These are phyloP conservation scores for Boletus rubroflammeus DNA, from an alignment of 768 basidiomycete genomes.

Conservation along the genomic window DNA sequence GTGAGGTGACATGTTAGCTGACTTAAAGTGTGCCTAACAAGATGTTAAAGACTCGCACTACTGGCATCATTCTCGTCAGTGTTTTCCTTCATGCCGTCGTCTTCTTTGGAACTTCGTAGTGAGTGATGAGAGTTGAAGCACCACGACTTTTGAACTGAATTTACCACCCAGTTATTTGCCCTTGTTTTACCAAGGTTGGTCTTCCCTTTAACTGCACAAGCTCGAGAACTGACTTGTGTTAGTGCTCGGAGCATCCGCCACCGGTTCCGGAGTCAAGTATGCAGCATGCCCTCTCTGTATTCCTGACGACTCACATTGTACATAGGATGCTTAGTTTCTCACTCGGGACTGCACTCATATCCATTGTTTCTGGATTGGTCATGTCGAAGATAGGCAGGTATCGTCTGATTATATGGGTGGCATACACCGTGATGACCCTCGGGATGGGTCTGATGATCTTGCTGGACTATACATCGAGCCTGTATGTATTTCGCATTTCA, in stretches of 20 bases:
- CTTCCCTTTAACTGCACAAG: background rate
- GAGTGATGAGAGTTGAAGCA: background rate
- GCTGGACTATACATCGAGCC: constrained; percentile 52
- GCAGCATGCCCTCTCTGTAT: background rate
- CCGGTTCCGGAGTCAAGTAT: constrained; percentile 63
- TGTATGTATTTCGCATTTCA: constrained; percentile 8
- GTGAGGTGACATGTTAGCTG: constrained; percentile 29
- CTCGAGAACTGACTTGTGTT: constrained; percentile 4
- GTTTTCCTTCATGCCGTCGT: constrained; percentile 60
- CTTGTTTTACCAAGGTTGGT: constrained; percentile 60
- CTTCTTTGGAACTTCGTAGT: constrained; percentile 49
- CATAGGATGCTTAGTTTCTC: constrained; percentile 59
- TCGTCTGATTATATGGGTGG: constrained; percentile 58
- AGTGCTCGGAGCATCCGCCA: constrained; percentile 71
- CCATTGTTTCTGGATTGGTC: constrained; percentile 54
- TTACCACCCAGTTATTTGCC: constrained; percentile 51
- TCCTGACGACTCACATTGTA: background rate
- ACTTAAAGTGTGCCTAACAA: background rate
- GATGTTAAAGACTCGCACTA: constrained; percentile 63
- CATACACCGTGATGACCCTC: constrained; percentile 53
- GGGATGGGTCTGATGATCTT: constrained; percentile 74
- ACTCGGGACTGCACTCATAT: constrained; percentile 39
- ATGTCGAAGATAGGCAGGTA: constrained; percentile 58
- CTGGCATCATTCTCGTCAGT: constrained; percentile 52
- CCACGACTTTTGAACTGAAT: background rate